A percentile compares a stretch with the other conserved stretches of the same genome.
Evolutionary conservation across 352 stramenopile genomes (phyloP).

Genomic region (Phytophthora idaei): DNA sequence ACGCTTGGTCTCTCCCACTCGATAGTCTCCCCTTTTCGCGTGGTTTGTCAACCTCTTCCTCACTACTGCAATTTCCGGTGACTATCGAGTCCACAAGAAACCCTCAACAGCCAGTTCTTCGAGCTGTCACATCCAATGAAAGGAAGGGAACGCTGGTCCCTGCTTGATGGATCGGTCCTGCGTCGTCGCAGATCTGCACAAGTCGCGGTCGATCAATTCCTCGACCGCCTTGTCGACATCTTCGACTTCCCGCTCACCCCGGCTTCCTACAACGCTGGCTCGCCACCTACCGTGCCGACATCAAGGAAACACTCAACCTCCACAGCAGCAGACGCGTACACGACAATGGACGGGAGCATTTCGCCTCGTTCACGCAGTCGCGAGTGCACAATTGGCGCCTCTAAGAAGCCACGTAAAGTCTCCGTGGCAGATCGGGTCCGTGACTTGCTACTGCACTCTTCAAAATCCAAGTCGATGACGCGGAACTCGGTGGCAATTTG

Average conservation of each 20-base stretch:
- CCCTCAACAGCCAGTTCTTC: background rate
- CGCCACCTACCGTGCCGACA: background rate
- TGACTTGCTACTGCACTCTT: conserved; percentile 8
- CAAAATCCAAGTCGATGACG: conserved; percentile 1
- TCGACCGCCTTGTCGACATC: conserved; percentile 47
- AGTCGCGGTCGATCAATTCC: conserved; percentile 35
- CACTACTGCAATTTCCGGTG: conserved; percentile 18
- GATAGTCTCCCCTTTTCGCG: conserved; percentile 19
- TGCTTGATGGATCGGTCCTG: conserved; percentile 41
- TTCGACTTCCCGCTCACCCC: conserved; percentile 46
- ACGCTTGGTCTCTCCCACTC: conserved; percentile 24
- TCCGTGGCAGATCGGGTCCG: conserved; percentile 28
- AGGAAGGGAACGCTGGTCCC: conserved; percentile 39
- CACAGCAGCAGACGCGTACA: conserved; percentile 14
- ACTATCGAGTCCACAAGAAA: conserved; percentile 5
- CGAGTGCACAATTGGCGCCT: conserved; percentile 4
- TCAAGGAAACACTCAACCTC: conserved; percentile 13
- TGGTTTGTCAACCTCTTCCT: background rate
- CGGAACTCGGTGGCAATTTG: conserved; percentile 19
- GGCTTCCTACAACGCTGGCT: background rate
- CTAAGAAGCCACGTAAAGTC: conserved; percentile 3
- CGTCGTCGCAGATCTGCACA: conserved; percentile 28
- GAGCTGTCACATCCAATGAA: conserved; percentile 18
- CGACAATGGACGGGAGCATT: conserved; percentile 15
- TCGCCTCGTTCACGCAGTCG: conserved; percentile 8